These are phyloP conservation scores for Colletotrichum tropicicola DNA, from an alignment of 2,329 filamentous ascomycete species.

Conservation along the genomic window DNA sequence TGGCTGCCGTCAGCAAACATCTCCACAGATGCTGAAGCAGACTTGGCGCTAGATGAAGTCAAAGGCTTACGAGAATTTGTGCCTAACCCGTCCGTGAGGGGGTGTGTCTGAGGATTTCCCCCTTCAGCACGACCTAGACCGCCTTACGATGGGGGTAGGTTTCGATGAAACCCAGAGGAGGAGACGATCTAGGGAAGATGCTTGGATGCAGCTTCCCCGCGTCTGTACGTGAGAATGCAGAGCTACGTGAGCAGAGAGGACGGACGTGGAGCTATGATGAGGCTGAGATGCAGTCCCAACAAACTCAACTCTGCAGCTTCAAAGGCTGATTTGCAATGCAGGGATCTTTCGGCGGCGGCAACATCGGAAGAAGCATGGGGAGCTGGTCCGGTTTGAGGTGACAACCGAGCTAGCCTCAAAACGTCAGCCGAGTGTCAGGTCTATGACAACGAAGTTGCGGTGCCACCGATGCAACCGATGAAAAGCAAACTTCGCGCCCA, in stretches of 20 bases:
- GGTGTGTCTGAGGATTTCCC: constrained; percentile 3
- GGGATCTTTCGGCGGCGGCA: constrained; percentile 15
- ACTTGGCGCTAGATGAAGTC: constrained; percentile 19
- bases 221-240: no score
- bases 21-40: constrained; percentile 5
- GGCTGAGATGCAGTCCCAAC: constrained; percentile 30
- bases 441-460: constrained; percentile 13
- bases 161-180: constrained; percentile 22
- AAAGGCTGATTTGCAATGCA: constrained; percentile 19
- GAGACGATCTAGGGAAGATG: constrained; percentile 11
- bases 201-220: constrained; percentile 5
- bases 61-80: constrained; percentile 12
- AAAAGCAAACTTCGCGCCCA: constrained; percentile 16
- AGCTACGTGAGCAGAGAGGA: background rate
- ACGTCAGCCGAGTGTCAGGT: background rate
- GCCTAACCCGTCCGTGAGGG: constrained; percentile 19
- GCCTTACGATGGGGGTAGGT: constrained; percentile 4
- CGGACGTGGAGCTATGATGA: constrained; percentile 1
- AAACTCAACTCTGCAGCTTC: constrained; percentile 27
- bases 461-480: constrained; percentile 9
- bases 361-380: constrained; percentile 27
- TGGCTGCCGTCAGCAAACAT: background rate
- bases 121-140: background rate
- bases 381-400: constrained; percentile 28
- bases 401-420: constrained; percentile 23